These are phyloP conservation scores for Acer negundo DNA, from an alignment of 345 rosid species.

Conservation along the genomic window DNA sequence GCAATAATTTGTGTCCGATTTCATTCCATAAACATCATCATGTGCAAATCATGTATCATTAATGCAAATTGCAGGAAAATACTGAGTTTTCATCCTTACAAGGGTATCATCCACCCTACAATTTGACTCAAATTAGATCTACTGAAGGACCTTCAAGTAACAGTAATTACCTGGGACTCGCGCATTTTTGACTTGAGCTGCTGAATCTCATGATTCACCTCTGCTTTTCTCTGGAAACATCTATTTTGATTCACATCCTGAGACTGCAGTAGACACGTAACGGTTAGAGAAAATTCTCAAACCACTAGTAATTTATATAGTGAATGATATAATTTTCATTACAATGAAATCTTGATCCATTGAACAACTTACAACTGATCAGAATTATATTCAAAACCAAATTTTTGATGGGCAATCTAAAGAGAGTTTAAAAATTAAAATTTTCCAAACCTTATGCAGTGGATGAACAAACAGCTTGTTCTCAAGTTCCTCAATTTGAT, in stretches of 20 bases:
- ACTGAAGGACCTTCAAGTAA: constrained; percentile 13
- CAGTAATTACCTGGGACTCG: constrained; percentile 82
- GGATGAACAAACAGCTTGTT: constrained; percentile 83
- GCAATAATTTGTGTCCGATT: not conserved
- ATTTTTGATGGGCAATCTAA: not conserved
- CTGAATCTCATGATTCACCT: constrained; percentile 94
- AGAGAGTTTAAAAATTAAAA: not conserved
- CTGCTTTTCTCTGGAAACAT: constrained; percentile 85
- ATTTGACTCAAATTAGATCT: constrained; percentile 16
- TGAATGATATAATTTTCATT: not conserved
- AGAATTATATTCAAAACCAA: constrained; percentile 46
- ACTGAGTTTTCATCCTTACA: not conserved
- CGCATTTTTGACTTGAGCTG: constrained; percentile 93
- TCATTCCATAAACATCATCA: not conserved
- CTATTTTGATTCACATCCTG: constrained; percentile 80
- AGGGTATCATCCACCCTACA: not conserved
- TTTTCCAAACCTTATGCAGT: constrained; percentile 69
- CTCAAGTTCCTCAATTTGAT: constrained; percentile 80
- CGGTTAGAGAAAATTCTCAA: constrained; percentile 14
- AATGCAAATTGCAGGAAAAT: not conserved
- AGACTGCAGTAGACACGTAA: constrained; percentile 48
- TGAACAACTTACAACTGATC: not conserved
- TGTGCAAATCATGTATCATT: not conserved
- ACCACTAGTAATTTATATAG: constrained; percentile 4
- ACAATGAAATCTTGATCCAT: not conserved